Evolutionary conservation across 345 rosid genomes (phyloP), one percentile per base, ranked within the genome.

Genomic region (Psidium friedrichsthalianum): DNA sequence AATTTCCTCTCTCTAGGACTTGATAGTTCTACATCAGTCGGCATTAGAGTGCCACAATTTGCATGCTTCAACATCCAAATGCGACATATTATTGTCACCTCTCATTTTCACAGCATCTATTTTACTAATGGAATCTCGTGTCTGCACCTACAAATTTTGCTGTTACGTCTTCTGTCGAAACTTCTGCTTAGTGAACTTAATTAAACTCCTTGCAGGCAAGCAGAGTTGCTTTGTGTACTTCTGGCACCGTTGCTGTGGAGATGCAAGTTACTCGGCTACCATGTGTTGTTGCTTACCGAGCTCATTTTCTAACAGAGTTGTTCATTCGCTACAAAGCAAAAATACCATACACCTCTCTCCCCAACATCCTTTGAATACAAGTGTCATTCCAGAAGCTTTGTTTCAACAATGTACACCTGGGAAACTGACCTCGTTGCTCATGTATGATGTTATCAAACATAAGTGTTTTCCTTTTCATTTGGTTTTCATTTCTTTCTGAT

Each of bases 201-300:
- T 64, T 83, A 11, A 27, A 88, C 61, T 51, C 85, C 61, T 57
- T 88, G 90, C 96, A 97, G 99, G 98, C 92, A 74, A 95, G 99
- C 84, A 88, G 54, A 86, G 94, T 91, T 86, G 99, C 99, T 22
- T 87, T 97, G 83, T 97, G 99, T 88, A 95, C 98, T 84, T 97
- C 98, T n/a, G 99, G 98, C 90, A 95, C 99, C n/a, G 99, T 92
- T 84, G 98, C 98, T 44, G 86, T 97, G 86, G 98, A 97, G 90
- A 85, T 97, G 88, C 98, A 95, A 89, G 93, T 97, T 59, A 98
- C 96, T 9, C 91, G 89, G 84, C 87, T 95, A 84, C 98, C 98
- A 80, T 95, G 96, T 86, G 89, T 95, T 61, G 96, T 95, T 83
- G 96, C 98, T 42, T 95, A 95, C 90, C 92, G 94, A 86, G 98